Evolutionary conservation across 805 yeast genomes (phyloP).

Genomic region (Saccharomyces eubayanus): DNA sequence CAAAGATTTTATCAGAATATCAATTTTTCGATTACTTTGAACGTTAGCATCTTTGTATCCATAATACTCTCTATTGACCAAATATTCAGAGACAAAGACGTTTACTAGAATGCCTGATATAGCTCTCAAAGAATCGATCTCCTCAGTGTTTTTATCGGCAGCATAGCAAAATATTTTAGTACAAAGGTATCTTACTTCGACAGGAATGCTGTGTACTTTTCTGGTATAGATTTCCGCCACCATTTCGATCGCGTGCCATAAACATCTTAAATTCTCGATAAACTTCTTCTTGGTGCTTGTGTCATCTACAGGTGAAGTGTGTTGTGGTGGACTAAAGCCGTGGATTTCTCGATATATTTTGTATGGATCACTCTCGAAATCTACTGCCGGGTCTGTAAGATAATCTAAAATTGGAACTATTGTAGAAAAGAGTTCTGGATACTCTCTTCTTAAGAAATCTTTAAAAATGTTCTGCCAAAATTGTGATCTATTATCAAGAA

Average conservation of each 20-base stretch:
- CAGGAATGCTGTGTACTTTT: slow-evolving; percentile 41
- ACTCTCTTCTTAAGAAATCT: slow-evolving; percentile 34
- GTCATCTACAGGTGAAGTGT: slow-evolving; percentile 74
- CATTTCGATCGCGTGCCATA: slow-evolving; percentile 64
- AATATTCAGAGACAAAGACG: slow-evolving; percentile 19
- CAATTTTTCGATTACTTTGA: slow-evolving; percentile 11
- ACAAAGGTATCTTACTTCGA: slow-evolving; percentile 49
- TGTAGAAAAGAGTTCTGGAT: slow-evolving; percentile 24
- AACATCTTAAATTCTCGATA: slow-evolving; percentile 60
- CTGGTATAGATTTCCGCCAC: slow-evolving; percentile 42
- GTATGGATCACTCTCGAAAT: slow-evolving; percentile 76
- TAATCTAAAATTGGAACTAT: slow-evolving; percentile 34
- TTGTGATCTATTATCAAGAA: slow-evolving; percentile 20
- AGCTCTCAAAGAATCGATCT: slow-evolving; percentile 56
- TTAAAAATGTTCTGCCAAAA: slow-evolving; percentile 40
- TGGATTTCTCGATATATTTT: slow-evolving; percentile 40
- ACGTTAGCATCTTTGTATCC: slow-evolving; percentile 10
- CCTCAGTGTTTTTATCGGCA: slow-evolving; percentile 46
- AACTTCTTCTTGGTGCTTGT: slow-evolving; percentile 62
- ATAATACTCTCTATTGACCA: slow-evolving; percentile 18
- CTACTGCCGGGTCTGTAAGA: slow-evolving; percentile 35
- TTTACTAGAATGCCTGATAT: slow-evolving; percentile 33
- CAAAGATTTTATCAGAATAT: slow-evolving; percentile 14
- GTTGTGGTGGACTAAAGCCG: slow-evolving; percentile 33
- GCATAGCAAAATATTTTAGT: slow-evolving; percentile 36